These are phyloP conservation scores for Fragaria vesca DNA, from an alignment of 306 rosid genomes.

Conservation along the genomic window DNA sequence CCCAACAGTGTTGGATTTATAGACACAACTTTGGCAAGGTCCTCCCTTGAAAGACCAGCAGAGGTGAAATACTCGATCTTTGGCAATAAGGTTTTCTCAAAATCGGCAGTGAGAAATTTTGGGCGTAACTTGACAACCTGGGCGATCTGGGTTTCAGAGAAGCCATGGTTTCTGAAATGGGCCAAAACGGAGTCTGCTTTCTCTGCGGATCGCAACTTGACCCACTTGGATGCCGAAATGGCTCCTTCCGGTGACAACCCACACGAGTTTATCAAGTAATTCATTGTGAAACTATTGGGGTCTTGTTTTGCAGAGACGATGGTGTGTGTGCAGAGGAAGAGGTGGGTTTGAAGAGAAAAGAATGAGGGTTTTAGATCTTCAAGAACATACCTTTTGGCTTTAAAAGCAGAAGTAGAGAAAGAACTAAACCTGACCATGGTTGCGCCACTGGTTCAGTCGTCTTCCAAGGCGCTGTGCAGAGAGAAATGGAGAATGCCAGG, in stretches of 20 bases:
- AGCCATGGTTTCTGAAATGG: constrained; percentile 3
- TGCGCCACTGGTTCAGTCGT: not conserved
- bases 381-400: not conserved
- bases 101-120: not conserved
- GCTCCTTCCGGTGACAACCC: constrained; percentile 30
- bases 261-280: constrained; percentile 27
- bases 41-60: not conserved
- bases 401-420: not conserved
- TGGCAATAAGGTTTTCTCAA: not conserved
- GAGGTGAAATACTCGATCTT: not conserved
- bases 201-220: not conserved
- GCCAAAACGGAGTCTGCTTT: constrained; percentile 13
- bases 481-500: no score
- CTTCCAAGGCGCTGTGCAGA: not conserved
- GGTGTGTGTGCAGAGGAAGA: not conserved
- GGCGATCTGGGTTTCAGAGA: not conserved
- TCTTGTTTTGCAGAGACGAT: not conserved
- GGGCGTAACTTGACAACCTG: not conserved
- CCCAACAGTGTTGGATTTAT: not conserved
- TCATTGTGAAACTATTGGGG: constrained; percentile 7
- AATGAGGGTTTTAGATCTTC: not conserved
- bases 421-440: not conserved
- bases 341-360: not conserved
- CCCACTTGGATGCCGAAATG: not conserved
- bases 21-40: not conserved